These are phyloP conservation scores for Tylopilus felleus DNA, from an alignment of 768 basidiomycete genomes.

Conservation along the genomic window DNA sequence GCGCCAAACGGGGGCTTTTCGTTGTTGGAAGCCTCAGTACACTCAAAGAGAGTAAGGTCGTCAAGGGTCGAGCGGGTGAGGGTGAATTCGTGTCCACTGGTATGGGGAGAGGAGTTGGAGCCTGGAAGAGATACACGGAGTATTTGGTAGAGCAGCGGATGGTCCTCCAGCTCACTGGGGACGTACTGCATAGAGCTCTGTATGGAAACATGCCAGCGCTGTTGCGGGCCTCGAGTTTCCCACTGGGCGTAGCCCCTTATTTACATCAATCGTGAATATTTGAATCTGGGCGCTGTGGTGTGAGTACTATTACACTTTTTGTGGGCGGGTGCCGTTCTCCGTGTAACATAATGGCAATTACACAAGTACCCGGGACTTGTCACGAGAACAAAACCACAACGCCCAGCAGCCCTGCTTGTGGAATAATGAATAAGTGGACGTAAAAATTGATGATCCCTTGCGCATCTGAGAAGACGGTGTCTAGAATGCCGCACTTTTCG, in stretches of 20 bases:
- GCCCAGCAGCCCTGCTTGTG: constrained; percentile 16
- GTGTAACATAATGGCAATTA: background rate
- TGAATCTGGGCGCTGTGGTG: background rate
- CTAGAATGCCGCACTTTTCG: background rate
- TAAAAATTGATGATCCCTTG: constrained; percentile 2
- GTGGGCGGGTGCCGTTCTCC: background rate
- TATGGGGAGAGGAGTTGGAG: constrained; percentile 42
- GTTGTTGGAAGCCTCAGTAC: constrained; percentile 74
- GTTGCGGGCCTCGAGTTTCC: constrained; percentile 6
- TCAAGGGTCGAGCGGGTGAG: constrained; percentile 18
- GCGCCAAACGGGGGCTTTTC: constrained; percentile 83
- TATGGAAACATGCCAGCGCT: constrained; percentile 20
- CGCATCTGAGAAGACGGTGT: background rate
- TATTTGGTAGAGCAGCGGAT: constrained; percentile 50
- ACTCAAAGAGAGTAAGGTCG: constrained; percentile 46
- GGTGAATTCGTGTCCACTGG: constrained; percentile 5
- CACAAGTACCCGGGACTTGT: background rate
- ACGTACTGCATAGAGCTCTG: constrained; percentile 37
- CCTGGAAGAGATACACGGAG: constrained; percentile 61
- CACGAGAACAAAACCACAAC: background rate
- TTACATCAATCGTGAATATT: constrained; percentile 2
- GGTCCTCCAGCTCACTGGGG: constrained; percentile 48
- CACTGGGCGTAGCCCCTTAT: constrained; percentile 3
- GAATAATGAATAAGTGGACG: constrained; percentile 8
- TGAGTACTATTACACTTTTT: background rate